Conservation (phyloP, 2,329 filamentous ascomycete species). For the Teratosphaeria pseudoeucalypti region DNA sequence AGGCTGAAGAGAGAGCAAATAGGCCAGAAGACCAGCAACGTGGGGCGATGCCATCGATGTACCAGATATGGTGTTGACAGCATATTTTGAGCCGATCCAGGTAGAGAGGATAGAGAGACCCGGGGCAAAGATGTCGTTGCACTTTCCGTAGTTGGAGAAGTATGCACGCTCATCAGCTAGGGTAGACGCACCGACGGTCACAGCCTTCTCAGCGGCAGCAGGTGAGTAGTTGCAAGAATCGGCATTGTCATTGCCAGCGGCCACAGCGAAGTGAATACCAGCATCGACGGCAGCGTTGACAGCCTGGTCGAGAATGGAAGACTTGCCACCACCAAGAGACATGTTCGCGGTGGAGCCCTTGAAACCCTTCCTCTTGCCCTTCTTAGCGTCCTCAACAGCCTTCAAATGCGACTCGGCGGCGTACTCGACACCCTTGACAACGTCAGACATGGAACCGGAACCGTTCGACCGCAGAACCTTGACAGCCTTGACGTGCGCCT, state of each 20-base stretch:
- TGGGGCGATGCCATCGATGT: conserved; percentile 99
- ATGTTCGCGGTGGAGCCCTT: conserved; percentile 99
- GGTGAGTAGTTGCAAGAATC: conserved; percentile 99
- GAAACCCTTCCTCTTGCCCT: conserved; percentile 86
- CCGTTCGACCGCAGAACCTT: conserved; percentile 97
- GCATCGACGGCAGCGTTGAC: conserved; percentile 88
- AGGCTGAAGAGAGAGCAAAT: conserved; percentile 94
- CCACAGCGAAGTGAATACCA: conserved; percentile 94
- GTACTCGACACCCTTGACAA: conserved; percentile 96
- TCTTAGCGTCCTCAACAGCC: conserved; percentile 68
- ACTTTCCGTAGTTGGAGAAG: conserved; percentile 99
- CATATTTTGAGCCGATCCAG: conserved; percentile 94
- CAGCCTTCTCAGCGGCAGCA: conserved; percentile 78
- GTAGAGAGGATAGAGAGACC: conserved; percentile 85
- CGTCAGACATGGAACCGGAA: conserved; percentile 96
- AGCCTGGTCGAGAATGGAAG: conserved; percentile 75
- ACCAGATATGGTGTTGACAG: conserved; percentile 97
- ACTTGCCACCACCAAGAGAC: conserved; percentile 97
- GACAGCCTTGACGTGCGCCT: conserved; percentile 91
- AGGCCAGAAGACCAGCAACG: conserved; percentile 90
- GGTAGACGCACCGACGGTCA: conserved; percentile 92
- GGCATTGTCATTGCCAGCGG: conserved; percentile 96
- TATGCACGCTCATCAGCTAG: conserved; percentile 93
- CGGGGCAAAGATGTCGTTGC: conserved; percentile 97
- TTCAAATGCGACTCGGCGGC: conserved; percentile 71